These are phyloP conservation scores for Coniochaeta hoffmannii DNA, from an alignment of 2,329 filamentous ascomycete species.

Conservation along the genomic window DNA sequence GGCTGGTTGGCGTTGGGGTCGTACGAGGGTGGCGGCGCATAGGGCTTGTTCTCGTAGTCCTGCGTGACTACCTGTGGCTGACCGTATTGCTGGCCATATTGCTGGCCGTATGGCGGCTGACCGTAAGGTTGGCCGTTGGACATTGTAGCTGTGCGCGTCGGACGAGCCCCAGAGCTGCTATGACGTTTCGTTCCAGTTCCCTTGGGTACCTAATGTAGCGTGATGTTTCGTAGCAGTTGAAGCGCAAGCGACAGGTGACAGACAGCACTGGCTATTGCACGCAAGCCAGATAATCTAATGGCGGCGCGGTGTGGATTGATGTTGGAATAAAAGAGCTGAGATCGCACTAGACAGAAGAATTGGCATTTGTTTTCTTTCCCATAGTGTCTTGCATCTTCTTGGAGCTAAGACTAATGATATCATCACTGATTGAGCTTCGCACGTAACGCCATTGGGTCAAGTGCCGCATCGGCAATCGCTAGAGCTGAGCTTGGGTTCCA, in stretches of 20 bases:
- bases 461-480: not conserved
- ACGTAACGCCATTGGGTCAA: not conserved
- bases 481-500: not conserved
- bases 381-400: not conserved
- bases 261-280: too few relatives aligned
- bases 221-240: too few relatives aligned
- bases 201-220: not conserved
- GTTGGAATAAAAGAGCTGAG: not conserved
- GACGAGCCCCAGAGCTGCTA: not conserved
- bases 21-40: not conserved
- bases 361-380: not conserved
- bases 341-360: not conserved
- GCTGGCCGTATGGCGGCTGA: too few relatives aligned
- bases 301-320: not conserved
- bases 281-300: not conserved
- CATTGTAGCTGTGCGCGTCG: not conserved
- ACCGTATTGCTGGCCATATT: not conserved
- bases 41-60: not conserved
- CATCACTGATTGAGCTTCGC: not conserved
- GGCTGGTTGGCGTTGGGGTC: not conserved
- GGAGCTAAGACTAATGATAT: conserved; percentile 2
- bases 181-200: not conserved
- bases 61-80: not conserved
- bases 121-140: not conserved
- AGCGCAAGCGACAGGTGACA: too few relatives aligned